Evolutionary conservation across 768 basidiomycete species (phyloP).

Genomic region (Pleurotus ostreatus): DNA sequence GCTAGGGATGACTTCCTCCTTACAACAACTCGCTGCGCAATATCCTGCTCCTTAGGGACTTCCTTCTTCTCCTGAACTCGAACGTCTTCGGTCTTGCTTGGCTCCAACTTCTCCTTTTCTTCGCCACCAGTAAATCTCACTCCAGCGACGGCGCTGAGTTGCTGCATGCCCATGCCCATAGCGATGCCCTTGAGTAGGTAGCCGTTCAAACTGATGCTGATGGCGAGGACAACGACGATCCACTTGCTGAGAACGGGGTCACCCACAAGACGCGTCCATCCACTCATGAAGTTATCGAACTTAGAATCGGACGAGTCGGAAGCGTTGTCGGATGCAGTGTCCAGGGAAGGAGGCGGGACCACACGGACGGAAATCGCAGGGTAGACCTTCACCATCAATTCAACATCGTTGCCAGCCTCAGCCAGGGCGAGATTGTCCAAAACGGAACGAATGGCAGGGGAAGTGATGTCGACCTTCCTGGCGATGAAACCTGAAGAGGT

Average conservation of each 20-base stretch:
- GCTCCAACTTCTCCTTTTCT: constrained; percentile 15
- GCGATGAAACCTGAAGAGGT: constrained; percentile 23
- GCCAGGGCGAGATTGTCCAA: constrained; percentile 52
- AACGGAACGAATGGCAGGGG: constrained; percentile 53
- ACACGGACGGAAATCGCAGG: constrained; percentile 58
- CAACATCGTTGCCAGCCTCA: constrained; percentile 30
- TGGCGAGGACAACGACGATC: constrained; percentile 84
- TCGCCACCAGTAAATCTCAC: constrained; percentile 21
- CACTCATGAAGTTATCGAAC: constrained; percentile 82
- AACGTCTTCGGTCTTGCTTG: constrained; percentile 10
- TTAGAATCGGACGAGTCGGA: constrained; percentile 22
- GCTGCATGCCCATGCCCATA: constrained; percentile 40
- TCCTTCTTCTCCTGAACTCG: background rate
- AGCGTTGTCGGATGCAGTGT: constrained; percentile 8
- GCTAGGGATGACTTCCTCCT: background rate
- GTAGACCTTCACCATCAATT: constrained; percentile 49
- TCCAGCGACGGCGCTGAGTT: constrained; percentile 17
- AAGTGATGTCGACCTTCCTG: constrained; percentile 68
- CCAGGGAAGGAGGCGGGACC: constrained; percentile 23
- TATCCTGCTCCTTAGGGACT: constrained; percentile 6
- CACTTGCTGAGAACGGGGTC: constrained; percentile 94
- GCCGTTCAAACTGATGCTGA: constrained; percentile 88
- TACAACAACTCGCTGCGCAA: constrained; percentile 3
- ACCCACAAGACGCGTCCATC: constrained; percentile 88
- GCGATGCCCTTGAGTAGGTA: constrained; percentile 88